Evolutionary conservation across 2,329 filamentous ascomycete species (phyloP).

Genomic region (Hortaea werneckii): DNA sequence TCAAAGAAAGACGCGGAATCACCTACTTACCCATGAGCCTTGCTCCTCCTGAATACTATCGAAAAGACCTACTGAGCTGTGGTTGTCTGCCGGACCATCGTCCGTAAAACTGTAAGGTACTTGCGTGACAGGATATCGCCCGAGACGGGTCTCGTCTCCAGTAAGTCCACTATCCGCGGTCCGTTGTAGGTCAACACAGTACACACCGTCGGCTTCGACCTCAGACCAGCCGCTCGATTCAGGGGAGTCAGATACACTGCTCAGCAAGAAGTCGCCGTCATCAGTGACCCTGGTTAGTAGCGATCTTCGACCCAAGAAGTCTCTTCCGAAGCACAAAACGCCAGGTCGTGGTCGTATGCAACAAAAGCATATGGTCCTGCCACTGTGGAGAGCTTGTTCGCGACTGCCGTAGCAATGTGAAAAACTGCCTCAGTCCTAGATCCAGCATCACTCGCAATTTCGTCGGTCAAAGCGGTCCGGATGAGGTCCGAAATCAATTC

Average conservation of each 20-base stretch:
- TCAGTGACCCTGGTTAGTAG: slow-evolving; percentile 49
- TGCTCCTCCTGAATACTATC: slow-evolving; percentile 4
- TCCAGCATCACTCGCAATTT: not conserved
- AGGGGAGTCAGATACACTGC: slow-evolving; percentile 56
- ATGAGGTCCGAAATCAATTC: slow-evolving; percentile 56
- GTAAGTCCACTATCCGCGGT: not conserved
- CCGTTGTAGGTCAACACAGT: slow-evolving; percentile 51
- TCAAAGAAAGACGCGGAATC: slow-evolving; percentile 21
- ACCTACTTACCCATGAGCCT: slow-evolving; percentile 26
- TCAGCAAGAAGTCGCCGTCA: slow-evolving; percentile 50
- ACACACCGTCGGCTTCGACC: slow-evolving; percentile 75
- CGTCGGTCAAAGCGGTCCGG: not conserved
- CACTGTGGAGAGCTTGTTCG: slow-evolving; percentile 11
- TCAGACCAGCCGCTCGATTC: slow-evolving; percentile 54
- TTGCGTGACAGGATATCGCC: slow-evolving; percentile 1
- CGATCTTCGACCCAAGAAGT: slow-evolving; percentile 79
- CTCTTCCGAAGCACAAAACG: slow-evolving; percentile 70
- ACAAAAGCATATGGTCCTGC: slow-evolving; percentile 80
- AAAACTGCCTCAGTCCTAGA: not conserved
- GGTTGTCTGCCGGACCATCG: slow-evolving; percentile 3
- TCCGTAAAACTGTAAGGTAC: slow-evolving; percentile 10
- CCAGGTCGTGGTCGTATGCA: slow-evolving; percentile 57
- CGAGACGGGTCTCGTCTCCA: not conserved
- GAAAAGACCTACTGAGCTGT: slow-evolving; percentile 12
- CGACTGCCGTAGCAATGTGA: not conserved